Conservation (phyloP, 768 basidiomycete species). For the Glaciozyma antarctica region DNA sequence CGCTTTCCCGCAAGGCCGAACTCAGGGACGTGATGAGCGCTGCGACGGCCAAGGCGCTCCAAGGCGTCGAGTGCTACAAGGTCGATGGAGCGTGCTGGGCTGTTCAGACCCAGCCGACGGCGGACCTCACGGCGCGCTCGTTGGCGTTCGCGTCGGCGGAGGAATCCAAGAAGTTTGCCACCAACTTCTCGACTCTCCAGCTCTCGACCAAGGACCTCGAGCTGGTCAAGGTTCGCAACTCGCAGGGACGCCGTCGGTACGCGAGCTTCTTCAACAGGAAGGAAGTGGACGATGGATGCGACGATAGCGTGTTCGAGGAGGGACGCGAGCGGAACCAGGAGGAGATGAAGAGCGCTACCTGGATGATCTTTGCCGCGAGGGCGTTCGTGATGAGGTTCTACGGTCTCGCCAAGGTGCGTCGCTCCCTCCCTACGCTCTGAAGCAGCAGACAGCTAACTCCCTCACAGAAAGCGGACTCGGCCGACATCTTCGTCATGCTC, state of each 20-base stretch:
- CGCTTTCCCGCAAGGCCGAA: constrained; percentile 12
- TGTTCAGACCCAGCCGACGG: constrained; percentile 17
- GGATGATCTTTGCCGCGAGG: constrained; percentile 78
- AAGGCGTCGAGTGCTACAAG: constrained; percentile 24
- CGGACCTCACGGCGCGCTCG: constrained; percentile 23
- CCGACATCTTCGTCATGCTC: constrained; percentile 89
- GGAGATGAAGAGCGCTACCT: constrained; percentile 69
- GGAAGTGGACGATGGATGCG: not conserved
- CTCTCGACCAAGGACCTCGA: constrained; percentile 23
- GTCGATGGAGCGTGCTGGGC: constrained; percentile 16
- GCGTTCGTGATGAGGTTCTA: constrained; percentile 72
- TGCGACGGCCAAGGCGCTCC: constrained; percentile 13
- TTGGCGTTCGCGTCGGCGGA: constrained; percentile 27
- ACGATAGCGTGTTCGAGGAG: constrained; percentile 34
- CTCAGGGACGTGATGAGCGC: constrained; percentile 18
- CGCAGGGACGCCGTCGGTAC: constrained; percentile 13
- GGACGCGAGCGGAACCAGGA: constrained; percentile 47
- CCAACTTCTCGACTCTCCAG: constrained; percentile 12
- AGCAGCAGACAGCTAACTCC: not conserved
- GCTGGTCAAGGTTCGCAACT: constrained; percentile 18
- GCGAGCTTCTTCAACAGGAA: constrained; percentile 27
- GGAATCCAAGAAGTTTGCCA: constrained; percentile 14
- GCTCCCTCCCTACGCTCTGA: not conserved
- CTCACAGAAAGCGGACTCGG: constrained; percentile 73
- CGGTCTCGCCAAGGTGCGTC: constrained; percentile 64